Evolutionary conservation across 306 rosid species (phyloP), one percentile per base, ranked within the genome.

Genomic region (Glycine soja): DNA sequence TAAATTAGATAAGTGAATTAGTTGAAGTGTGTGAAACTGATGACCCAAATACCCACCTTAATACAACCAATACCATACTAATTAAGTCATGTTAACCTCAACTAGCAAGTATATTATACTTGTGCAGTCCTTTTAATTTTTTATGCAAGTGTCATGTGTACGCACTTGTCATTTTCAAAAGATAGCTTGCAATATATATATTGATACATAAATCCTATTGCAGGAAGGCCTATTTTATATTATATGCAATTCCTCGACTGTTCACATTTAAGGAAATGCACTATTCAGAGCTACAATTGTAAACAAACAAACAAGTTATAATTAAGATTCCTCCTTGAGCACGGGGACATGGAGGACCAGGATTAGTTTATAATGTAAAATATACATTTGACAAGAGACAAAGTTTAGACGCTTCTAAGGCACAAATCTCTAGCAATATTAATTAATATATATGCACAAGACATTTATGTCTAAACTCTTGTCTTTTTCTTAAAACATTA

Each of bases 341-440:
- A 46, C 76, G 48, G 84, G 84, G 62, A 32, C 72, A 63, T 24
- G 67, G 87, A 57, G 81, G 81, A 62, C 85, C 58, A 52, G 38
- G 73, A 76, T 61, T 71, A 80, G 40, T 86, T 63, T 85, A 79
- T 52, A 3, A 54, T 64, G 52, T 51, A 52, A 74, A 88, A 74
- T 75, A 83, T 7, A 48, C 3, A 48, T 72, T 77, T 61, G 67
- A 80, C 70, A 69, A 83, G 76, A 75, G 77, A 80, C 85, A 79
- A 61, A 74, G 59, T 86, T 73, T 85, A 85, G 90, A 90, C 90
- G 90, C 85, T 89, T 88, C 97, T 61, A 77, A 69, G 54, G 80
- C 83, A 81, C 86, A 79, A 76, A 82, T 75, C 86, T 85, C 76
- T 63, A 79, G 58, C 34, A 71, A 54, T 59, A 62, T 70, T 75